Evolutionary conservation across 2,329 filamentous ascomycete genomes (phyloP).

Genomic region (Fusarium siculi): DNA sequence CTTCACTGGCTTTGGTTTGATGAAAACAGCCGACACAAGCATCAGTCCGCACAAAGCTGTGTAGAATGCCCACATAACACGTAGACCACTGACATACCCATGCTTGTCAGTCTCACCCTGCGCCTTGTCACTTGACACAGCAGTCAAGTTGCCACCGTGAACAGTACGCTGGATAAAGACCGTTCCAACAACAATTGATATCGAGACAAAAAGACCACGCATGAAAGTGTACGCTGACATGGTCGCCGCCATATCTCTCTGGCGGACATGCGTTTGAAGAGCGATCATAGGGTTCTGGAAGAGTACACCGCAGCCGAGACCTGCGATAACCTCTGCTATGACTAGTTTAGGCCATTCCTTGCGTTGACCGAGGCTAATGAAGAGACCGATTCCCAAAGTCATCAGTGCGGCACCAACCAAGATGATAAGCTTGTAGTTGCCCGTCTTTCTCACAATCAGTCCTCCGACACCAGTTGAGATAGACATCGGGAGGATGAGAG

Average conservation of each 20-base stretch:
- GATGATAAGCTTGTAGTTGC: conserved; percentile 71
- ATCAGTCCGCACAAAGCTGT: conserved; percentile 28
- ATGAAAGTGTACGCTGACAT: conserved; percentile 74
- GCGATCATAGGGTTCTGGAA: conserved; percentile 78
- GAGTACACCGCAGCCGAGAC: conserved; percentile 72
- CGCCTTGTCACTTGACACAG: conserved; percentile 3
- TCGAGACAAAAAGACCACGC: conserved; percentile 73
- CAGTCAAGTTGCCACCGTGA: conserved; percentile 26
- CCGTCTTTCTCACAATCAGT: conserved; percentile 68
- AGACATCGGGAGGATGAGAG: conserved; percentile 74
- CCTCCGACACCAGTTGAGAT: conserved; percentile 67
- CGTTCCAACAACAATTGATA: conserved; percentile 76
- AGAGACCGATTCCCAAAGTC: conserved; percentile 71
- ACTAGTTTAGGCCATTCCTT: conserved; percentile 64
- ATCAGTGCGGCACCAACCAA: conserved; percentile 66
- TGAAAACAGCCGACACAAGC: conserved; percentile 20
- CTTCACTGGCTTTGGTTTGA: conserved; percentile 21
- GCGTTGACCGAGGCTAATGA: conserved; percentile 67
- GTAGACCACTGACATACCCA: conserved; percentile 28
- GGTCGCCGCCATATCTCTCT: conserved; percentile 71
- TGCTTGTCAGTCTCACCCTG: conserved; percentile 16
- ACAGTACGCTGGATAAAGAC: conserved; percentile 71
- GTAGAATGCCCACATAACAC: conserved; percentile 38
- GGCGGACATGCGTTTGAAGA: conserved; percentile 70
- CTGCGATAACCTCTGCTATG: conserved; percentile 70